Evolutionary conservation across 306 rosid species (phyloP).

Genomic region (Vigna reflexopilosa): DNA sequence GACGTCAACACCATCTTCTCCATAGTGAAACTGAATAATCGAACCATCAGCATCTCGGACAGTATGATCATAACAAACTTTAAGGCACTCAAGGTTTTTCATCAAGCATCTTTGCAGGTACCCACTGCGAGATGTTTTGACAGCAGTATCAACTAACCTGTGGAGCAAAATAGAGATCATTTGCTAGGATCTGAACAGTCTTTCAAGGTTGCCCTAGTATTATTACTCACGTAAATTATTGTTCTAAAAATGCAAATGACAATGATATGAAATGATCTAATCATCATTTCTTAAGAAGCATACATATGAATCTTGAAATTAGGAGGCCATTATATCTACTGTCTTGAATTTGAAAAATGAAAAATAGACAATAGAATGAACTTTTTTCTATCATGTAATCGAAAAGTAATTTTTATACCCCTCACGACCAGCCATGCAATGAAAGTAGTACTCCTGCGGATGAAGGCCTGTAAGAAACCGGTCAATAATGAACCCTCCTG

Average conservation of each 20-base stretch:
- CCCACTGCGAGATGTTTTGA: constrained; percentile 98
- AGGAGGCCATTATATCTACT: no score
- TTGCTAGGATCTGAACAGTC: constrained; percentile 13
- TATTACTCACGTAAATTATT: background rate
- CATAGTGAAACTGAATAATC: constrained; percentile 82
- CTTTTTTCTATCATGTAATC: constrained; percentile 1
- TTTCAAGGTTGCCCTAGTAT: constrained; percentile 4
- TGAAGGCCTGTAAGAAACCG: constrained; percentile 96
- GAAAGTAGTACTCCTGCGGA: constrained; percentile 95
- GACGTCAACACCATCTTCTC: constrained; percentile 98
- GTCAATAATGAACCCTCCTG: constrained; percentile 94
- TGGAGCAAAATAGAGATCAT: constrained; percentile 28
- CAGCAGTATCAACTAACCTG: constrained; percentile 98
- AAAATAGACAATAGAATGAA: background rate
- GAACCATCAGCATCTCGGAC: constrained; percentile 98
- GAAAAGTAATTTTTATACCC: constrained; percentile 62
- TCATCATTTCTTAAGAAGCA: background rate
- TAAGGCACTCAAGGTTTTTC: constrained; percentile 88
- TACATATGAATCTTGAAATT: no score
- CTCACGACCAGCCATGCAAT: constrained; percentile 99
- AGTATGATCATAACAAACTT: constrained; percentile 85
- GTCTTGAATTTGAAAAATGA: no score
- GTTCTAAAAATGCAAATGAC: background rate
- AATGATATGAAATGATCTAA: background rate
- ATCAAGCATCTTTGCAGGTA: constrained; percentile 94